These are phyloP conservation scores for Iberis pinnata DNA, from an alignment of 345 rosid genomes.

Conservation along the genomic window DNA sequence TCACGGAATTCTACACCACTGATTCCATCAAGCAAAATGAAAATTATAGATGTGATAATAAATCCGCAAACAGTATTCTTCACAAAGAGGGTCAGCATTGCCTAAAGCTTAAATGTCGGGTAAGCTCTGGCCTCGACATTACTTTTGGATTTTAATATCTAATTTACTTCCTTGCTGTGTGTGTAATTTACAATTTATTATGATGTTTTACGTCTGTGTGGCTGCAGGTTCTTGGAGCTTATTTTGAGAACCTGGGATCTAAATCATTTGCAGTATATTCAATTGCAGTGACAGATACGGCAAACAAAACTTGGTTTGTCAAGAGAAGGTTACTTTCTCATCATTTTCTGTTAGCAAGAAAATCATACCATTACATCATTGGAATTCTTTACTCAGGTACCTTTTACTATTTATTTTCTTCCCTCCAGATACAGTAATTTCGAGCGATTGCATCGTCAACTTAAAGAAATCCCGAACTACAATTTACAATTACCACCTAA, in stretches of 20 bases:
- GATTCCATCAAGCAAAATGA: constrained; percentile 39
- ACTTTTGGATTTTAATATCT: constrained; percentile 8
- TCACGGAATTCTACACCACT: constrained; percentile 68
- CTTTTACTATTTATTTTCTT: constrained; percentile 13
- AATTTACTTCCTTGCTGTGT: constrained; percentile 7
- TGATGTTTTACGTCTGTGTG: constrained; percentile 20
- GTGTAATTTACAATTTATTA: constrained; percentile 10
- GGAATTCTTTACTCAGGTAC: constrained; percentile 10
- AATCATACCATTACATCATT: constrained; percentile 17
- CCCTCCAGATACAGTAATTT: constrained; percentile 86
- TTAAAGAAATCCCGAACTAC: constrained; percentile 95
- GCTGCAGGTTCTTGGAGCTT: constrained; percentile 86
- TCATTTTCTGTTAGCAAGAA: constrained; percentile 14
- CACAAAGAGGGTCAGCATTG: constrained; percentile 41
- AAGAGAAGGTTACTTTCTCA: constrained; percentile 75
- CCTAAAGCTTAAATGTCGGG: constrained; percentile 75
- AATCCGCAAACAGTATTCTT: constrained; percentile 34
- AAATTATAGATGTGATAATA: constrained; percentile 30
- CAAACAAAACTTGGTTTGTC: constrained; percentile 79
- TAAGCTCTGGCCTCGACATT: constrained; percentile 35
- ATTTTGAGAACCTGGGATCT: constrained; percentile 84
- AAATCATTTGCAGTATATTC: constrained; percentile 98
- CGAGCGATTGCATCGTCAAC: constrained; percentile 84
- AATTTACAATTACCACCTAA: constrained; percentile 95
- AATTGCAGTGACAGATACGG: constrained; percentile 87